A percentile compares a stretch with the other conserved stretches of the same genome.
These are phyloP conservation scores for Cercospora sp. DNA, from an alignment of 2,329 filamentous ascomycete species.

Conservation along the genomic window DNA sequence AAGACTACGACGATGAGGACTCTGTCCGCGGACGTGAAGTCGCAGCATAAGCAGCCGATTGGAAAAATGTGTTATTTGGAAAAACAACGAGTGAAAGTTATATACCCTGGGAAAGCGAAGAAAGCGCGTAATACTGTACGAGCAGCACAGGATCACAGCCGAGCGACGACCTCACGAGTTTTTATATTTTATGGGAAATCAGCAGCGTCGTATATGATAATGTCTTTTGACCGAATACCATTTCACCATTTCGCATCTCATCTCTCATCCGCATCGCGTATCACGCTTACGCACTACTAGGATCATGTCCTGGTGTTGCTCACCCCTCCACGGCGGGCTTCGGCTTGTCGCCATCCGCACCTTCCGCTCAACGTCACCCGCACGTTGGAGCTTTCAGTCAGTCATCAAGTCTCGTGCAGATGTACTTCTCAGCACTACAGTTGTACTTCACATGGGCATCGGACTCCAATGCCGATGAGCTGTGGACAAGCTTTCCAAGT, in stretches of 20 bases:
- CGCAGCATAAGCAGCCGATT: conserved; percentile 19
- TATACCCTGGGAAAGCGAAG: conserved; percentile 31
- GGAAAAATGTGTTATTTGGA: conserved; percentile 12
- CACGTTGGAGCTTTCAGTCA: neutral
- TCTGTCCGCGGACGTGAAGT: conserved; percentile 49
- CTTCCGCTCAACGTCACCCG: neutral
- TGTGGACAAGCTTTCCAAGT: conserved; percentile 8
- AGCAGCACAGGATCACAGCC: conserved; percentile 26
- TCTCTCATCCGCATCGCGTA: neutral
- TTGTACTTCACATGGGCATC: neutral
- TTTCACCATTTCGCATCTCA: neutral
- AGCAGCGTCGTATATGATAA: conserved; percentile 23
- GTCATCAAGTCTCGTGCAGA: neutral
- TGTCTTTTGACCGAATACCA: conserved; percentile 22
- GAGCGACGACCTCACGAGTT: conserved; percentile 27
- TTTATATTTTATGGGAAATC: conserved; percentile 19
- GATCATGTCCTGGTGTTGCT: neutral
- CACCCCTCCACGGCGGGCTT: neutral
- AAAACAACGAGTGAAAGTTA: conserved; percentile 20
- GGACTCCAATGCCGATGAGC: conserved; percentile 7
- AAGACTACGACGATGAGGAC: conserved; percentile 62
- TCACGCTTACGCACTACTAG: neutral
- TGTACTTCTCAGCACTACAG: neutral
- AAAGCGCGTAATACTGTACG: conserved; percentile 31
- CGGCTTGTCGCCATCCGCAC: neutral